Conservation (phyloP, 148 eudicot species). For the Limonium bicolor region DNA sequence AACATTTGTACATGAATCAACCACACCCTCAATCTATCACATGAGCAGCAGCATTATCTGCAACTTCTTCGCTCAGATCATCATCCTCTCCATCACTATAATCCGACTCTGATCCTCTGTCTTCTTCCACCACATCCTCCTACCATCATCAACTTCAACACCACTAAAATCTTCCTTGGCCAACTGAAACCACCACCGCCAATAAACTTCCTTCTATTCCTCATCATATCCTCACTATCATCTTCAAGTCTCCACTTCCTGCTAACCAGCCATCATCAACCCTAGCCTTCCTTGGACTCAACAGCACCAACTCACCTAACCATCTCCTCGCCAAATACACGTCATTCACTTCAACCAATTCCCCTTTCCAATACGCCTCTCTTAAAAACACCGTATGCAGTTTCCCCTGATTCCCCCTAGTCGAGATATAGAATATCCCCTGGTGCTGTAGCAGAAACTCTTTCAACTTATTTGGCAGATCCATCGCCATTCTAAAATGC, state of each 20-base stretch:
- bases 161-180: neutral
- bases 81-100: neutral
- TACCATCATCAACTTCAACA: neutral
- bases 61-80: too few relatives aligned
- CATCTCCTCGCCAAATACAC: slow-evolving; percentile 85
- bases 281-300: slow-evolving; percentile 55
- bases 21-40: too few relatives aligned
- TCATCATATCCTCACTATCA: slow-evolving; percentile 14
- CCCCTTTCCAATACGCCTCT: slow-evolving; percentile 87
- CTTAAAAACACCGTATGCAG: slow-evolving; percentile 84
- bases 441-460: slow-evolving; percentile 85
- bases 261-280: slow-evolving; percentile 41
- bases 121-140: neutral
- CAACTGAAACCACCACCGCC: slow-evolving; percentile 7
- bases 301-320: slow-evolving; percentile 50
- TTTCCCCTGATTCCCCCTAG: slow-evolving; percentile 93
- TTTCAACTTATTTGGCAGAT: slow-evolving; percentile 81
- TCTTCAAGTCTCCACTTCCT: slow-evolving; percentile 27
- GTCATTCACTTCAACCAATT: slow-evolving; percentile 71
- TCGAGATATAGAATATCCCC: slow-evolving; percentile 89
- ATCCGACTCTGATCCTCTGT: neutral
- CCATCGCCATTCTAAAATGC: slow-evolving; percentile 63
- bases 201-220: slow-evolving; percentile 4
- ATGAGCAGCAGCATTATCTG: too few relatives aligned
- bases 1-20: too few relatives aligned